These are phyloP conservation scores for Magnaporthiopsis rhizophila DNA, from an alignment of 2,329 filamentous ascomycete genomes.

Conservation along the genomic window DNA sequence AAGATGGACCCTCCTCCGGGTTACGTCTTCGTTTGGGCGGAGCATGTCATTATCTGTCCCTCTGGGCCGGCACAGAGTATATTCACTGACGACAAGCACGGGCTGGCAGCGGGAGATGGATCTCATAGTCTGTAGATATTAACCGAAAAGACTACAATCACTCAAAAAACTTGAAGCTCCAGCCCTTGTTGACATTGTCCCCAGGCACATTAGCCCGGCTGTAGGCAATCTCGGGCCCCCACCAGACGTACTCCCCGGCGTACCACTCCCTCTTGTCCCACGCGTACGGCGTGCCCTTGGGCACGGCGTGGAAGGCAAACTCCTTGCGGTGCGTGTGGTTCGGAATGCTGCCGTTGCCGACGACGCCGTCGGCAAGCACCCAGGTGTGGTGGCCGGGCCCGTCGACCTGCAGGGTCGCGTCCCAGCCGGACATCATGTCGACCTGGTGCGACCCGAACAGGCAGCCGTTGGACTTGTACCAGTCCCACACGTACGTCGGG, in stretches of 20 bases:
- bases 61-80: too few relatives aligned
- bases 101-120: too few relatives aligned
- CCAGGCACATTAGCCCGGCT: slow-evolving; percentile 13
- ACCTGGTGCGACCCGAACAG: slow-evolving; percentile 17
- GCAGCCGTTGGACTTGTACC: slow-evolving; percentile 21
- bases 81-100: too few relatives aligned
- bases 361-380: slow-evolving; percentile 14
- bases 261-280: slow-evolving; percentile 16
- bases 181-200: slow-evolving; percentile 12
- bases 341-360: slow-evolving; percentile 11
- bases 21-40: too few relatives aligned
- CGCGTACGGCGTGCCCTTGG: slow-evolving; percentile 15
- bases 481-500: slow-evolving; percentile 19
- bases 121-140: neutral
- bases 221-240: slow-evolving; percentile 13
- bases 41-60: too few relatives aligned
- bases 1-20: too few relatives aligned
- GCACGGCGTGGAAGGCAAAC: slow-evolving; percentile 16
- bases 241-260: slow-evolving; percentile 16
- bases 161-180: slow-evolving; percentile 17
- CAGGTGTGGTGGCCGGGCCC: slow-evolving; percentile 20
- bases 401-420: slow-evolving; percentile 15
- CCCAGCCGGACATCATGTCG: slow-evolving; percentile 19
- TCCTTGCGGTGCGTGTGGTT: slow-evolving; percentile 12
- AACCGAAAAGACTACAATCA: neutral